Evolutionary conservation across 164 flowering plant species (phyloP), one percentile per base, ranked within the genome.

Genomic region (Macadamia tetraphylla): DNA sequence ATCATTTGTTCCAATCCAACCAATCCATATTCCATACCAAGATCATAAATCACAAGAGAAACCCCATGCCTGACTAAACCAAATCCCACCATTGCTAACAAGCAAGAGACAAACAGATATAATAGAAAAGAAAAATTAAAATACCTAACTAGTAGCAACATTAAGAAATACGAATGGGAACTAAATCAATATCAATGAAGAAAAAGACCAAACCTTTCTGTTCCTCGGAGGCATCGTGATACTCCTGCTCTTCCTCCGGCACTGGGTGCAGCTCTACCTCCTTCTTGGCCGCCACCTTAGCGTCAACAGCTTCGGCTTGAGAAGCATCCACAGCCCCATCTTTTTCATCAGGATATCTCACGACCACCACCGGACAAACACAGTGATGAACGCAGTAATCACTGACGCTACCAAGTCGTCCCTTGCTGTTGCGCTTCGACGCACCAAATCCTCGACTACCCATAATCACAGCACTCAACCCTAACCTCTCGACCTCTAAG

Each of bases 351-450:
- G 88, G 84, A 67, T 64, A 80, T 60, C 94, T 68, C 18, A 90
- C 92, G 7, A 90, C 97, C 2, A 90, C 90, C n/a, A 90, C 97
- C 0, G 97, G 97, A 74, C 94, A 88, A 29, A 88, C 76, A 49
- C 97, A 88, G 66, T 90, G 90, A 31, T 83, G 92, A 10, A 88
- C 97, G 63, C 97, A 90, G 67, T 90, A 88, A 70, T 90, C 97
- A 62, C 92, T 90, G 1, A 90, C 92, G 58, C 88, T 86, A 12
- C 97, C 97, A 5, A 88, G 81, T 72, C 91, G 59, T 10, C 78
- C 82, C 67, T 82, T 83, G 32, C 74, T 68, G 1, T 63, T 72
- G 58, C 85, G 74, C 71, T 58, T 77, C 8, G 84, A 61, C 0
- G 85, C 90, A 0, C 97, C 92, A 64, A 87, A 83, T 3, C 97